Base-by-base conservation (phyloP, 305 asterid genomes). In the Fraxinus platypoda region DNA sequence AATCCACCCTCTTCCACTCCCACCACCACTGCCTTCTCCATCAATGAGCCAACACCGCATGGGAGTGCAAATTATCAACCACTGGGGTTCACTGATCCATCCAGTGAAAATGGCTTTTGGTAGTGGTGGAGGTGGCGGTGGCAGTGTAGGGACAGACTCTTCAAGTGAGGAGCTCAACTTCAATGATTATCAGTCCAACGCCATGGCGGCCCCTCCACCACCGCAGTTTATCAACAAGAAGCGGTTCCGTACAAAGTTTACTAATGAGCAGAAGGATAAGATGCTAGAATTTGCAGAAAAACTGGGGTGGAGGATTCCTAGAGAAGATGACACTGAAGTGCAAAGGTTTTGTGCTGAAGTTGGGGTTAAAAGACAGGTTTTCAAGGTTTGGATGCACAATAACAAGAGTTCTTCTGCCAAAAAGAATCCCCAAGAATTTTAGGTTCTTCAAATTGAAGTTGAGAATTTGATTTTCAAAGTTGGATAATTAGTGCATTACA, bases 351-450 rank as follows among this genome's bases (percentile, higher is more conserved):
- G 99, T 46, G 90, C 85, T 4, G 97, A 95, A 79, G 92, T 91
- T 15, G 99, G 99, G 2, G 99, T 95, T 9, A 93, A 93, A 81
- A 88, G 99, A 81, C 98, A 94, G 83, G 97, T 95, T n/a, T 94
- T 95, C 86, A 95, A 95, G 82, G 99, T 95, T 12, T 95, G 99
- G 98, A 93, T 95, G 99, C 99, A 95, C 68, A 95, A 95, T 52
- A 94, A 95, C 87, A 95, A 95, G 90, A 91, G 75, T 25, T 13
- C 74, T 33, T 86, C 93, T 71, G 87, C 93, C 54, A 91, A 88
- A 85, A 91, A 91, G 83, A 88, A 79, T 46, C 82, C 90, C 23
- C 90, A 85, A 41, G 86, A 90, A 37, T 78, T 84, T 77, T 75
- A 37, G 73, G 15, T 70, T 17, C 13, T 26, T 17, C 82, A 72